A percentile compares a stretch with the other conserved stretches of the same genome.
phyloP scores from a whole-genome alignment of 495 filamentous ascomycete species.

The Penicillium dipodomyicola region DNA sequence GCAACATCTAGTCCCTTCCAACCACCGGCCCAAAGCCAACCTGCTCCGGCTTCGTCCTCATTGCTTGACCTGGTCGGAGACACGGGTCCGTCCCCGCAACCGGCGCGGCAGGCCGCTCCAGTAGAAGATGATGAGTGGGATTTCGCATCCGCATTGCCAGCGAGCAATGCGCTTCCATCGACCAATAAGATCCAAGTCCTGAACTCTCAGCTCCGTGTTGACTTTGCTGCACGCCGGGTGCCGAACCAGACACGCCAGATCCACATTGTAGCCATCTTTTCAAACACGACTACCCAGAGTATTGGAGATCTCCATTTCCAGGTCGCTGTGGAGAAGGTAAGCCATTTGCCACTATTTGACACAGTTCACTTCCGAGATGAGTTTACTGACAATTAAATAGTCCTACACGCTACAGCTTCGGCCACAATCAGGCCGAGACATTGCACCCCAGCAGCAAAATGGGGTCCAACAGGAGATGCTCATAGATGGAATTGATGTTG shows the following conservation, averaged over 20 bases:
- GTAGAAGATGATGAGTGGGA: constrained; percentile 80
- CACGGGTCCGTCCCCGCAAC: constrained; percentile 20
- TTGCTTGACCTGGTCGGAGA: constrained; percentile 44
- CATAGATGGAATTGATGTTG: constrained; percentile 66
- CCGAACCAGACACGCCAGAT: constrained; percentile 46
- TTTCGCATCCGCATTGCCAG: constrained; percentile 83
- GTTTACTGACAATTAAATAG: constrained; percentile 29
- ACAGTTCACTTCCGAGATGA: not conserved
- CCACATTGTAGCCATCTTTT: constrained; percentile 64
- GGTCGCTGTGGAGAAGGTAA: constrained; percentile 88
- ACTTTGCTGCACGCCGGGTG: constrained; percentile 49
- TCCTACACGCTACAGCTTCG: constrained; percentile 76
- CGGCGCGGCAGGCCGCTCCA: constrained; percentile 27
- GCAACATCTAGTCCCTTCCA: constrained; percentile 36
- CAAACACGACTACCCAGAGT: constrained; percentile 67
- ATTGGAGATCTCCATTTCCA: constrained; percentile 85
- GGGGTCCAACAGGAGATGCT: constrained; percentile 83
- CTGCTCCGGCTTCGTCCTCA: constrained; percentile 36
- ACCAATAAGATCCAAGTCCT: constrained; percentile 61
- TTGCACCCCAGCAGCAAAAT: constrained; percentile 68
- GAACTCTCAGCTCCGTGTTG: constrained; percentile 52
- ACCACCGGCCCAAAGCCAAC: constrained; percentile 19
- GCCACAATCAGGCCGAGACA: constrained; percentile 74
- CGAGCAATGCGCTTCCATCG: constrained; percentile 49
- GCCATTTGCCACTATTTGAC: constrained; percentile 12